Evolutionary conservation across 306 rosid genomes (phyloP).

Genomic region (Medicago lupulina): DNA sequence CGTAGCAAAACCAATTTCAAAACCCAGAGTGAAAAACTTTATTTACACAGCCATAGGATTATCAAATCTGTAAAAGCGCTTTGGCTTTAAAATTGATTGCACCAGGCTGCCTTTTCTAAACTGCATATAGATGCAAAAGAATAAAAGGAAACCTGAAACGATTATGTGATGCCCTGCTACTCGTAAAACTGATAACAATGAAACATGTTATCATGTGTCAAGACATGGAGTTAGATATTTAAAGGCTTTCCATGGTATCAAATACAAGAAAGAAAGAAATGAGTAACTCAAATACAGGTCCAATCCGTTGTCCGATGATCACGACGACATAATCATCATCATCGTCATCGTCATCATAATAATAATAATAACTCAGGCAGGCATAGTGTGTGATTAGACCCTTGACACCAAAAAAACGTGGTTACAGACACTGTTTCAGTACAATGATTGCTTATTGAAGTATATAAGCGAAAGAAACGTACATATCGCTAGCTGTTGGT

Average conservation of each 20-base stretch:
- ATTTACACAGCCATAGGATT: neutral
- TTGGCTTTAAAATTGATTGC: neutral
- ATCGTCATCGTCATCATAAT: too few species aligned
- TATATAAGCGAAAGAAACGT: neutral
- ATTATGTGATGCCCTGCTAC: neutral
- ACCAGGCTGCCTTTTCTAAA: neutral
- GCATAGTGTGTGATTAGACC: neutral
- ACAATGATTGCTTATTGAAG: neutral
- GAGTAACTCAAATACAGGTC: neutral
- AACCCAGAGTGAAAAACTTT: neutral
- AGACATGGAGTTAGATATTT: conserved; percentile 9
- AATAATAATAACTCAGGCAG: neutral
- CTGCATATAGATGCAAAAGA: neutral
- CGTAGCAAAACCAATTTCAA: neutral
- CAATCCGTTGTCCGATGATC: neutral
- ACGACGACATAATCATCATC: too few species aligned
- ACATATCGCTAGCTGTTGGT: neutral
- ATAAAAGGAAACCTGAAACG: neutral
- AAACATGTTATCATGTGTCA: conserved; percentile 9
- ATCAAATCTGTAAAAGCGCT: neutral
- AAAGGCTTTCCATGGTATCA: conserved; percentile 23
- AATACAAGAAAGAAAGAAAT: neutral
- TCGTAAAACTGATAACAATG: conserved; percentile 11
- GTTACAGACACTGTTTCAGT: neutral
- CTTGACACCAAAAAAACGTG: neutral